Base-by-base conservation (phyloP, 2,329 filamentous ascomycete species). In the Sporothrix mexicana region DNA sequence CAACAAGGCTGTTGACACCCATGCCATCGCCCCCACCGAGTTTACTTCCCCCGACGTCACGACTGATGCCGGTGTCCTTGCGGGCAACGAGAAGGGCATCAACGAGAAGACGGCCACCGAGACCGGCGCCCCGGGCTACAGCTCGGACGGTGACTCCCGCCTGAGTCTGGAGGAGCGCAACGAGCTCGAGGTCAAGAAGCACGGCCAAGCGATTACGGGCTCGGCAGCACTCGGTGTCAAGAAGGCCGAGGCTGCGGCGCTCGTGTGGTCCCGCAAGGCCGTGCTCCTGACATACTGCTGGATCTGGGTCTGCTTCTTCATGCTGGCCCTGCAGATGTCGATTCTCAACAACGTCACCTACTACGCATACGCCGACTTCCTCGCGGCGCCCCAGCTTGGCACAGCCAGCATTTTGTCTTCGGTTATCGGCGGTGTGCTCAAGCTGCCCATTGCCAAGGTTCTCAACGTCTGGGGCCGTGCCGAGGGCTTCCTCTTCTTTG, bases 381-480 rank as follows among this genome's bases (percentile, higher is more conserved):
- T 80, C 17, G 77, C 80, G n/a, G 88, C 90, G 77, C 88, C 87
- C 0, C 80, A 90, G 41, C 82, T 87, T 1, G 82, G 86, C 1
- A 84, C 87, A 2, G 86, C 87, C 17, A 81, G 82, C 66, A 86
- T 91, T 74, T 83, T 91, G 20, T 81, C 87, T 10, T 84, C 81
- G 74, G 80, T 88, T 47, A 86, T 91, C 62, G 82, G 83, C 77
- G 90, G 88, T 53, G 84, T 91, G n/a, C 84, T 87, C 72, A 90
- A 91, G 78, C 85, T 92, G 10, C 88, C 90, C 0, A 85, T 91
- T 75, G 90, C 91, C 70, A 92, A 92, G 79, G 82, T 92, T 20
- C 84, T 92, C 69, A 88, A 93, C 80, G 84, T 91, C 51, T 92
- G 88, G 84, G 91, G 90, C 72, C 88, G 91, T 51, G 86, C 90